Conservation (phyloP, 805 yeast species). For the Lipomyces starkeyi region DNA sequence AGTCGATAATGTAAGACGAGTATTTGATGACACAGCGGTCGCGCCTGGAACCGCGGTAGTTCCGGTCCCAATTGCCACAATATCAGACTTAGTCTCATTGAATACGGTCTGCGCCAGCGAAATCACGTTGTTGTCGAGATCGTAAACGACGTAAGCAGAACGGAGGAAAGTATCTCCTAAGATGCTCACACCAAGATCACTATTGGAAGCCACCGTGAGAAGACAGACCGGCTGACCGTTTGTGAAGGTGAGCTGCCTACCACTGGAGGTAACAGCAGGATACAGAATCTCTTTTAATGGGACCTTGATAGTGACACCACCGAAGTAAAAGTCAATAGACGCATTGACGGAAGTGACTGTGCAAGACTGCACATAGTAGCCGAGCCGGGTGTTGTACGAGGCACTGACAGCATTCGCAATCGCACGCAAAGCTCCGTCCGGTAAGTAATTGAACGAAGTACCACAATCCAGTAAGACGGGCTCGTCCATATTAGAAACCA, state of each 20-base stretch:
- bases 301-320: slow-evolving; percentile 56
- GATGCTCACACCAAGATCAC: slow-evolving; percentile 46
- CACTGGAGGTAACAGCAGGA: slow-evolving; percentile 28
- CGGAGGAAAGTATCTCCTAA: slow-evolving; percentile 73
- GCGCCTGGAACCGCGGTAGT: slow-evolving; percentile 18
- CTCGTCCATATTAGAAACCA: slow-evolving; percentile 22
- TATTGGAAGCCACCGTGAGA: slow-evolving; percentile 43
- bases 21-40: slow-evolving; percentile 4
- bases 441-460: slow-evolving; percentile 58
- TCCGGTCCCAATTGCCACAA: slow-evolving; percentile 28
- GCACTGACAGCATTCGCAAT: slow-evolving; percentile 51
- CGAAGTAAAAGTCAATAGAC: slow-evolving; percentile 55
- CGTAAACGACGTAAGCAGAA: slow-evolving; percentile 69
- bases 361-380: slow-evolving; percentile 54
- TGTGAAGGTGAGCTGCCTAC: slow-evolving; percentile 28
- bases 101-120: slow-evolving; percentile 58
- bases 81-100: slow-evolving; percentile 41
- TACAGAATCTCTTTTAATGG: slow-evolving; percentile 47
- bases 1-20: not conserved
- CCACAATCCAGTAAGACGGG: slow-evolving; percentile 63
- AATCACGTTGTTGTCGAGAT: slow-evolving; percentile 61
- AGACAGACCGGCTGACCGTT: slow-evolving; percentile 40
- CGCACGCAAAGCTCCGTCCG: slow-evolving; percentile 44
- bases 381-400: slow-evolving; percentile 47
- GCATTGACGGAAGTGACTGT: slow-evolving; percentile 38